These are phyloP conservation scores for Ehretia macrophylla DNA, from an alignment of 257 asterid species.

Conservation along the genomic window DNA sequence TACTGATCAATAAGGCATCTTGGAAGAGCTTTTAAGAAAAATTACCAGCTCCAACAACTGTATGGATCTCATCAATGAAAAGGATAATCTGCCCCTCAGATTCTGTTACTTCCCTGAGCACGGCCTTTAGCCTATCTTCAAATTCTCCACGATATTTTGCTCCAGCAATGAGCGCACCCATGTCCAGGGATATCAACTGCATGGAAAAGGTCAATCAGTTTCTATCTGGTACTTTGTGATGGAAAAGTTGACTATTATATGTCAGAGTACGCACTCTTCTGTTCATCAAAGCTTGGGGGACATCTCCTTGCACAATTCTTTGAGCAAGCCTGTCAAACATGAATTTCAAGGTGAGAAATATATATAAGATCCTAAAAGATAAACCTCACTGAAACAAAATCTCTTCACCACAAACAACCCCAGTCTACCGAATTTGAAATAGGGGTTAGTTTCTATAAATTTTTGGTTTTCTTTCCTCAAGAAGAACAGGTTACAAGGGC, in stretches of 20 bases:
- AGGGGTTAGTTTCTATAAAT: not conserved
- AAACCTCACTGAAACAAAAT: no score
- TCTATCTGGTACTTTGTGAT: not conserved
- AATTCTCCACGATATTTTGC: conserved; percentile 98
- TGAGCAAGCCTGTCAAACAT: conserved; percentile 83
- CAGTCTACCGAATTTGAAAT: no score
- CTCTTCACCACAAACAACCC: no score
- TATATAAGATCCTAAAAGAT: not conserved
- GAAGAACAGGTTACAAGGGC: no score
- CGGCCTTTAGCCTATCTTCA: conserved; percentile 93
- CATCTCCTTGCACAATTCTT: conserved; percentile 98
- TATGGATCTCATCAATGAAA: conserved; percentile 94
- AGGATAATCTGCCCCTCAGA: conserved; percentile 89
- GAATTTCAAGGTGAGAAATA: no score
- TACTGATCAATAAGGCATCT: no score
- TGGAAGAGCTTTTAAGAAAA: not conserved
- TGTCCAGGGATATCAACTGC: conserved; percentile 93
- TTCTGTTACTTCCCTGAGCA: conserved; percentile 91
- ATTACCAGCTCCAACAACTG: conserved; percentile 97
- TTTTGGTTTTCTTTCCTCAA: no score
- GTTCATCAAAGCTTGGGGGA: conserved; percentile 94
- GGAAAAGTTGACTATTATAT: conserved; percentile 7
- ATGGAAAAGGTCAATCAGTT: conserved; percentile 19
- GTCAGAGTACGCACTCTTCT: conserved; percentile 62
- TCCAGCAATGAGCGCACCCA: conserved; percentile 98